A percentile compares a stretch with the other conserved stretches of the same genome.
Evolutionary conservation across 257 asterid genomes (phyloP).

Genomic region (Nicotiana otophora): DNA sequence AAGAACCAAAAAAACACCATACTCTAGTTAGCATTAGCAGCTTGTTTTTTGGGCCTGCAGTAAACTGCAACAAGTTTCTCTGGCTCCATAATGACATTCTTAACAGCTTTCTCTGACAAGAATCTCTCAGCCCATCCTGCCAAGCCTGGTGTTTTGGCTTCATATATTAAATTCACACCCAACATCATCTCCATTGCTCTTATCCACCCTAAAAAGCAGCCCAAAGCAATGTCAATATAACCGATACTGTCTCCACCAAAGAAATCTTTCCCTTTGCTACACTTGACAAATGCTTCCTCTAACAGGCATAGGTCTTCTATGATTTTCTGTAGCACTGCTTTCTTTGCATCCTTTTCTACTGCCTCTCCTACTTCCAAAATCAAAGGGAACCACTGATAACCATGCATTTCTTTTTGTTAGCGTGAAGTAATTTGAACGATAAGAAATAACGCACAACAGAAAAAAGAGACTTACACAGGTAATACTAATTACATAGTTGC

Average conservation of each 20-base stretch:
- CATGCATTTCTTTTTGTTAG: background rate
- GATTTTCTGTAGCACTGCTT: background rate
- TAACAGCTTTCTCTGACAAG: constrained; percentile 10
- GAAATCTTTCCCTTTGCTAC: constrained; percentile 9
- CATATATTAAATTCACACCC: background rate
- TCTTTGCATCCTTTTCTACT: background rate
- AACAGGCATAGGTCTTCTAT: background rate
- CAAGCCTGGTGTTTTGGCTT: constrained; percentile 14
- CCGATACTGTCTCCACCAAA: constrained; percentile 19
- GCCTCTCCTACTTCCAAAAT: constrained; percentile 8
- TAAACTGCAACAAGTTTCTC: constrained; percentile 13
- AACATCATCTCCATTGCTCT: constrained; percentile 7
- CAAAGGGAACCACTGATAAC: constrained; percentile 22
- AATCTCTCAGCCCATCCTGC: constrained; percentile 31
- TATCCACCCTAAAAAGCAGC: constrained; percentile 5
- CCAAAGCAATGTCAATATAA: constrained; percentile 10
- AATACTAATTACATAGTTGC: no score
- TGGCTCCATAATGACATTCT: constrained; percentile 20
- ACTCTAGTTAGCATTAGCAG: background rate
- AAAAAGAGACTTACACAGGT: no score
- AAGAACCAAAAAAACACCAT: background rate
- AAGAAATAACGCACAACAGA: background rate
- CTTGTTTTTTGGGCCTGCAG: constrained; percentile 2
- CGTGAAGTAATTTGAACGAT: background rate
- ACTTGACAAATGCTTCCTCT: constrained; percentile 11